Percentiles rank a stretch among this genome's conserved stretches.
Evolutionary conservation across 1,284 basidiomycete species (phyloP).

Genomic region (Sphaerobolus stellatus): DNA sequence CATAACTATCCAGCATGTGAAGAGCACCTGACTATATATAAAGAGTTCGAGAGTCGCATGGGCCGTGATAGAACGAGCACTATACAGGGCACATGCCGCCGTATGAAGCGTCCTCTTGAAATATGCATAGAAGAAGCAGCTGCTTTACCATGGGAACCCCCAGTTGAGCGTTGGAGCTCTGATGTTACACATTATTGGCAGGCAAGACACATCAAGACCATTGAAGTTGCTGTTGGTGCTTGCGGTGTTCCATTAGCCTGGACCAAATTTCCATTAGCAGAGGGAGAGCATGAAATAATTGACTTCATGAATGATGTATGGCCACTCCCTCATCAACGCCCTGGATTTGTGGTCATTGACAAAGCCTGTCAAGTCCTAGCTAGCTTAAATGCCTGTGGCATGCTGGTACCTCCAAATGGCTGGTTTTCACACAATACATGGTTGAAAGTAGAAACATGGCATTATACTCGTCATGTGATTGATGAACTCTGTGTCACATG

Average conservation of each 20-base stretch:
- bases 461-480: not conserved
- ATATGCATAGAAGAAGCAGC: not conserved
- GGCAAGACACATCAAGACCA: constrained; percentile 2
- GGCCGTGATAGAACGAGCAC: not conserved
- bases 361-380: constrained; percentile 3
- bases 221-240: not conserved
- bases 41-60: not conserved
- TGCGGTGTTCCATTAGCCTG: not conserved
- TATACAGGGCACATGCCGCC: not conserved
- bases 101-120: no score
- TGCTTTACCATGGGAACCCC: not conserved
- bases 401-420: not conserved
- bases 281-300: not conserved
- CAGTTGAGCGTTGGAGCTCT: not conserved
- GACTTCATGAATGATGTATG: not conserved
- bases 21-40: not conserved
- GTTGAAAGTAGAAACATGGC: constrained; percentile 1
- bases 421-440: not conserved
- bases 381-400: not conserved
- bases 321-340: not conserved
- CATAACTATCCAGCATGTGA: not conserved
- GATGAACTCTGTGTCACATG: not conserved
- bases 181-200: constrained; percentile 1
- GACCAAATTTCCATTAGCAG: constrained; percentile 5
- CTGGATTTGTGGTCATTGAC: not conserved